Percentiles rank a stretch among this genome's conserved stretches.
Evolutionary conservation across 108 stramenopile genomes (phyloP).

Genomic region (Parmales sp.): DNA sequence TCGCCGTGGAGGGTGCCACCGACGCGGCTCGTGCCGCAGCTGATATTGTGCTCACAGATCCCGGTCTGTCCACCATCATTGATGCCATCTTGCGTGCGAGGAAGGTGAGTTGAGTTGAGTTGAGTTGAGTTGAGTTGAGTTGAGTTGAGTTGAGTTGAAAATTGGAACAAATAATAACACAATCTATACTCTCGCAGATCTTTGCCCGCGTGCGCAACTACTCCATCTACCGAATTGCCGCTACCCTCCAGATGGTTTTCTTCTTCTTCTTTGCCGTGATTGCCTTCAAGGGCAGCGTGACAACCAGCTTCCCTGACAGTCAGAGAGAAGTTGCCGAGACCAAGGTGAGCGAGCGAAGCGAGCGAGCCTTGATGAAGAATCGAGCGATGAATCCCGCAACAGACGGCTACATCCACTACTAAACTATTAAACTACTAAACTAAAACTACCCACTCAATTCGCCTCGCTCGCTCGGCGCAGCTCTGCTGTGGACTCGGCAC

Average conservation of each 20-base stretch:
- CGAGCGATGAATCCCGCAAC: too few relatives aligned
- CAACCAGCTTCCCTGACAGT: constrained; percentile 25
- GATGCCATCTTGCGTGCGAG: constrained; percentile 46
- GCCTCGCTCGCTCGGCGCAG: too few relatives aligned
- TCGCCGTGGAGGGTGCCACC: constrained; percentile 60
- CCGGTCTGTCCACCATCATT: constrained; percentile 47
- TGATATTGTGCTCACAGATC: constrained; percentile 56
- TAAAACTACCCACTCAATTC: too few relatives aligned
- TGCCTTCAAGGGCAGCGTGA: constrained; percentile 34
- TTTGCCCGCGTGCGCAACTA: constrained; percentile 23
- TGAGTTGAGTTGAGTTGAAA: constrained; percentile 42
- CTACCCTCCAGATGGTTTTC: constrained; percentile 58
- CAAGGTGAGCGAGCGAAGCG: too few relatives aligned
- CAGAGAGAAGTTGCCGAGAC: constrained; percentile 31
- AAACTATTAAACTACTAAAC: too few relatives aligned
- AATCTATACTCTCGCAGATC: constrained; percentile 6
- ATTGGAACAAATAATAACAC: constrained; percentile 43
- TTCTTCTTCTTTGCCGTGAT: constrained; percentile 70
- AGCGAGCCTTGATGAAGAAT: too few relatives aligned
- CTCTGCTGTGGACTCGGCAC: neutral
- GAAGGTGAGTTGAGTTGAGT: too few relatives aligned
- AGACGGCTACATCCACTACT: too few relatives aligned
- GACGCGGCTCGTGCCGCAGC: constrained; percentile 62
- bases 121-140: too few relatives aligned
- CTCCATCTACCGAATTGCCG: constrained; percentile 39